A percentile compares a stretch with the other conserved stretches of the same genome.
These are phyloP conservation scores for Claviceps pusilla DNA, from an alignment of 2,329 filamentous ascomycete species.

Conservation along the genomic window DNA sequence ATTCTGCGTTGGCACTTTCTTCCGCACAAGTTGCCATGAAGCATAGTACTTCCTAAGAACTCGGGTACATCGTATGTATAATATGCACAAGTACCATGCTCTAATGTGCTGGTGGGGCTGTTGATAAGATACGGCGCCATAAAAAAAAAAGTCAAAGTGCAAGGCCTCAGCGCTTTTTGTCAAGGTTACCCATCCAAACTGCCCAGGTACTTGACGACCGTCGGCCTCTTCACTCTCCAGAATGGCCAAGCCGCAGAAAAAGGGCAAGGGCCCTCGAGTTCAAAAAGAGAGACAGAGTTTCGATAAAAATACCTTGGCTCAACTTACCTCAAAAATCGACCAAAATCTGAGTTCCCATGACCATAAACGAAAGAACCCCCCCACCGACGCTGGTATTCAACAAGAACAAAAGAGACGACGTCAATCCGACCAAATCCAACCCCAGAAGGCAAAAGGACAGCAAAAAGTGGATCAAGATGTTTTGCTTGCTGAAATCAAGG, in stretches of 20 bases:
- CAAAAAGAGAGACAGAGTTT: conserved; percentile 19
- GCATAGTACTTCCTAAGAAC: not conserved
- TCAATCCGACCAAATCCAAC: conserved; percentile 12
- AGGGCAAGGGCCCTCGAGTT: conserved; percentile 17
- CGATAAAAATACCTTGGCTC: conserved; percentile 34
- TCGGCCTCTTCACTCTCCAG: not conserved
- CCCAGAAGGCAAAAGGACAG: conserved; percentile 12
- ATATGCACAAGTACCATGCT: not conserved
- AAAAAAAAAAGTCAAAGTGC: conserved; percentile 6
- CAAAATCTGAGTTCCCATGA: conserved; percentile 29
- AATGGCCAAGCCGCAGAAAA: conserved; percentile 25
- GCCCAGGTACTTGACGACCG: not conserved
- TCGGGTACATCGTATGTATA: not conserved
- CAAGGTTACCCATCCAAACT: not conserved
- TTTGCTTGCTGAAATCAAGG: conserved; percentile 48
- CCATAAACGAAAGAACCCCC: conserved; percentile 31
- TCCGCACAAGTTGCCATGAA: not conserved
- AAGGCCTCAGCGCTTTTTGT: not conserved
- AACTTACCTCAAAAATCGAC: conserved; percentile 43
- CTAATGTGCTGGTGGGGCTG: conserved; percentile 1
- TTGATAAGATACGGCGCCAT: conserved; percentile 8
- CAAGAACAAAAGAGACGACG: conserved; percentile 24
- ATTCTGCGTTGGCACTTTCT: not conserved
- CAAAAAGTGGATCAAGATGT: conserved; percentile 19
- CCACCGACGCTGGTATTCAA: conserved; percentile 18